Evolutionary conservation across 805 yeast species (phyloP), one percentile per base, ranked within the genome.

Genomic region (Saccharomyces kudriavzevii): DNA sequence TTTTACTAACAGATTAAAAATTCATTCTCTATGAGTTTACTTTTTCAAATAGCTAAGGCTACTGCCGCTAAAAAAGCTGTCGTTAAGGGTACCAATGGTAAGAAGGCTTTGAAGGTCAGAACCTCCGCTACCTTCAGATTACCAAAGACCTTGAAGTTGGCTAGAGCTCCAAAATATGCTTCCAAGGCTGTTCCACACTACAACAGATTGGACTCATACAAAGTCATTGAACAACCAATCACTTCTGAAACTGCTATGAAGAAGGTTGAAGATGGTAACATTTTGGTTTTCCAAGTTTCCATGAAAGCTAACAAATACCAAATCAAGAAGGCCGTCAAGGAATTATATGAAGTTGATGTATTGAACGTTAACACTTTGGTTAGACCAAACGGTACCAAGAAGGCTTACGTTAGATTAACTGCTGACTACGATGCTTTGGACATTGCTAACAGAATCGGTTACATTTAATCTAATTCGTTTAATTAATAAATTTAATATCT

Each of bases 381-480:
- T 74, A 89, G 96, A 82, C 97, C 99, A 77, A 91, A 94, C 79
- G 99, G 99, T 79, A 87, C 97, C 82, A 94, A 94, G 89, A 94
- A 94, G 86, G 99, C 99, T 75, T 94, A 87, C 85, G 92, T 94
- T 76, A 89, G 96, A 83, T 87, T 94, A 77, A 89, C 98, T 74
- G 92, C 96, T 76, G 99, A 94, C 80, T 87, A 85, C 84, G 99
- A 94, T 81, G 98, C 98, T 78, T 87, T 94, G 76, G 99, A 94
- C 78, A 90, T 94, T 78, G 99, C 99, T 77, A 91, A 91, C 96
- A 89, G 94, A 82, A 94, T 92, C 75, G 99, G 99, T 81, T 91
- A 90, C 95, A 86, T 92, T 78, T 92, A 83, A 87, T 69, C 65
- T 55, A 56, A 53, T 57, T 47, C 51, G 49, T 48, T 50, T 50